Conservation (phyloP, 169 alveolate species). For the Neospora caninum region DNA sequence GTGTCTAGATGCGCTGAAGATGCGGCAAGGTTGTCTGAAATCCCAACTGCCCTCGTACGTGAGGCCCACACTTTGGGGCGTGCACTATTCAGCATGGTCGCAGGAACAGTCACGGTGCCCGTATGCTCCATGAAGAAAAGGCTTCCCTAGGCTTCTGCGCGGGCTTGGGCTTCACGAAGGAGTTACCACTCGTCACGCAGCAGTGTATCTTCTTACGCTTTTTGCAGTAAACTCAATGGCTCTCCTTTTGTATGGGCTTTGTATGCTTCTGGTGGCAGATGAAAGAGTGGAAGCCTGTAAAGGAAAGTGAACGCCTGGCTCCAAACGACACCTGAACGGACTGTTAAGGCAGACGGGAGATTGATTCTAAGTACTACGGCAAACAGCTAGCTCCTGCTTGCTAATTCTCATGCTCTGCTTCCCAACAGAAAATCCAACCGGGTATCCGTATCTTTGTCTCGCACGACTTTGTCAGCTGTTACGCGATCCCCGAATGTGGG, state of each 20-base stretch:
- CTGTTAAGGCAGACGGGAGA: not conserved
- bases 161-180: too few relatives aligned
- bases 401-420: not conserved
- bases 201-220: too few relatives aligned
- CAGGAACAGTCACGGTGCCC: too few relatives aligned
- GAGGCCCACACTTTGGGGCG: too few relatives aligned
- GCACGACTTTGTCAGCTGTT: not conserved
- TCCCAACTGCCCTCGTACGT: too few relatives aligned
- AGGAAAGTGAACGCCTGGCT: constrained; percentile 29
- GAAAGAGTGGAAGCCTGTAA: constrained; percentile 42
- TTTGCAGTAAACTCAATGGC: too few relatives aligned
- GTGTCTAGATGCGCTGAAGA: too few relatives aligned
- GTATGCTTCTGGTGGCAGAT: not conserved
- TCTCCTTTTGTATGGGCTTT: not conserved
- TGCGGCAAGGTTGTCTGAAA: too few relatives aligned
- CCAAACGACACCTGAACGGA: constrained; percentile 30
- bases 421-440: not conserved
- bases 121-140: too few relatives aligned
- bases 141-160: too few relatives aligned
- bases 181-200: too few relatives aligned
- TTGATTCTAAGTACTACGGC: not conserved
- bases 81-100: too few relatives aligned
- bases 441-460: not conserved
- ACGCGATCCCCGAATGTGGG: not conserved
- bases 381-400: not conserved